Percentiles rank a stretch among this genome's conserved stretches.
phyloP scores from a whole-genome alignment of 495 filamentous ascomycete genomes.

The Penicillium herquei region DNA sequence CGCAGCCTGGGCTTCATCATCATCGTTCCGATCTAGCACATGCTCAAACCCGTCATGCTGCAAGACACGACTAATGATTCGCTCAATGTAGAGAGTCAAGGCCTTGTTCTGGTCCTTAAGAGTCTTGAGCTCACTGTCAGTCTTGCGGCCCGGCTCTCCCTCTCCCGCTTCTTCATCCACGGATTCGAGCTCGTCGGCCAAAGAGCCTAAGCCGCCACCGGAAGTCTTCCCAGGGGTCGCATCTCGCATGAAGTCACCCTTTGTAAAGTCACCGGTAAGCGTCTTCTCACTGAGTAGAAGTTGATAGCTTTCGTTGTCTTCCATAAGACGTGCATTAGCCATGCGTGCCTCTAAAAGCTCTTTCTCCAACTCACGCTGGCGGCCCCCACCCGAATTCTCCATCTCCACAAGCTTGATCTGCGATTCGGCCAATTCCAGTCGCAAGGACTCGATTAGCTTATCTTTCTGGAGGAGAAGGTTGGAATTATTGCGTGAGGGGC shows the following conservation, averaged over 20 bases:
- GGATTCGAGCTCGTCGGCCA: conserved; percentile 86
- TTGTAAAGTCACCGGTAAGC: conserved; percentile 87
- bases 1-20: conserved; percentile 36
- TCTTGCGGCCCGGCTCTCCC: conserved; percentile 58
- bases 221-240: conserved; percentile 38
- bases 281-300: conserved; percentile 90
- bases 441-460: conserved; percentile 87
- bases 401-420: conserved; percentile 95
- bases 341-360: conserved; percentile 85
- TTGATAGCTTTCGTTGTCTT: conserved; percentile 98
- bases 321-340: conserved; percentile 92
- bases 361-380: conserved; percentile 82
- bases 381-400: conserved; percentile 85
- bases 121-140: conserved; percentile 77
- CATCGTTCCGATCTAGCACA: conserved; percentile 70
- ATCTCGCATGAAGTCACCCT: conserved; percentile 74
- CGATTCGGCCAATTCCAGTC: conserved; percentile 87
- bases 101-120: conserved; percentile 95
- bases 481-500: conserved; percentile 80
- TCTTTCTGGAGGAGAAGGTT: conserved; percentile 91
- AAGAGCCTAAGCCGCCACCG: conserved; percentile 51
- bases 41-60: conserved; percentile 93
- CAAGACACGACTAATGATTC: conserved; percentile 91
- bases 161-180: conserved; percentile 57
- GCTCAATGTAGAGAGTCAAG: conserved; percentile 94